A percentile compares a stretch with the other conserved stretches of the same genome.
phyloP scores from a whole-genome alignment of 192 early-diverging fungal genomes.

The Cetraspora pellucida region DNA sequence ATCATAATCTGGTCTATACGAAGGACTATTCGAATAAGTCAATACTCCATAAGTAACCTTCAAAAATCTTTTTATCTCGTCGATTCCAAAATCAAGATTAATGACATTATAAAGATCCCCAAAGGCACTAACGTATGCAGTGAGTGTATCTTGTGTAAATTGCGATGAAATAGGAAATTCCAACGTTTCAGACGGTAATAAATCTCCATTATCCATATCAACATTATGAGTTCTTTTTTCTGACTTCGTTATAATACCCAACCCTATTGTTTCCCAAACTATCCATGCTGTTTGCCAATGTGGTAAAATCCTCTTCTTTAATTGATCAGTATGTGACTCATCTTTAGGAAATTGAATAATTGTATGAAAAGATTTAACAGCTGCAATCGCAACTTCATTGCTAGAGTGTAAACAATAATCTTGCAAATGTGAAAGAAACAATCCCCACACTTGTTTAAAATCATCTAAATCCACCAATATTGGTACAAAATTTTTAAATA shows the following conservation, averaged over 20 bases:
- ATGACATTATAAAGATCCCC: conserved; percentile 65
- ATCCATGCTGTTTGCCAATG: conserved; percentile 70
- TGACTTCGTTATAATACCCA: conserved; percentile 51
- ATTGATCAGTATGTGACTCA: conserved; percentile 26
- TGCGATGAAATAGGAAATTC: conserved; percentile 30
- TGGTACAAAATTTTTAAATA: conserved; percentile 67
- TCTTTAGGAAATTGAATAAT: conserved; percentile 50
- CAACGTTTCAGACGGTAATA: too few species aligned
- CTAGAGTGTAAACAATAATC: conserved; percentile 65
- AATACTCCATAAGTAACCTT: conserved; percentile 54
- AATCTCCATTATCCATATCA: too few species aligned
- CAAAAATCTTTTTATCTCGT: conserved; percentile 55
- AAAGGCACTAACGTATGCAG: conserved; percentile 63
- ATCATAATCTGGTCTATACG: conserved; percentile 57
- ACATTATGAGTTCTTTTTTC: conserved; percentile 13
- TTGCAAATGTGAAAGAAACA: conserved; percentile 75
- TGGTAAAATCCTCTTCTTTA: conserved; percentile 38
- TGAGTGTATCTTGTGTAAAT: conserved; percentile 77
- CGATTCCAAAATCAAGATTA: conserved; percentile 48
- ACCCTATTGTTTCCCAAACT: conserved; percentile 75
- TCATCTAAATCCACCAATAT: conserved; percentile 61
- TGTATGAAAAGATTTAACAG: conserved; percentile 67
- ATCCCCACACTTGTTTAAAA: conserved; percentile 69
- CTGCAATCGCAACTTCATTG: conserved; percentile 77
- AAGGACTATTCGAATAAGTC: conserved; percentile 62